phyloP scores from a whole-genome alignment of 192 early-diverging fungal genomes.

The Backusella parvicylindrica region DNA sequence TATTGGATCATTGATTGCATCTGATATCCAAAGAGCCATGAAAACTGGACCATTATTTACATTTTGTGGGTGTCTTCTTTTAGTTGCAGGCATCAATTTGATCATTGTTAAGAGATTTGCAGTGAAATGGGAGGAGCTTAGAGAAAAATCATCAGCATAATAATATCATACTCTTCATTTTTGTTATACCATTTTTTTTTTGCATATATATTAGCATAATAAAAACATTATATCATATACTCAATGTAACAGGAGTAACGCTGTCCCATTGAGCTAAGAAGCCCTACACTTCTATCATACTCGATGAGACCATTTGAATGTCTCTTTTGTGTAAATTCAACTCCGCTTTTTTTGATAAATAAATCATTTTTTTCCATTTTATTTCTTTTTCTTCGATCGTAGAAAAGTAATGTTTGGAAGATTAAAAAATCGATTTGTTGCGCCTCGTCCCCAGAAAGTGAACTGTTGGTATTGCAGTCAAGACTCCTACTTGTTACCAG shows the following conservation, averaged over 20 bases:
- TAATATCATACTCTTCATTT: neutral
- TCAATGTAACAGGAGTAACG: too few species aligned
- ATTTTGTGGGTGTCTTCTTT: slow-evolving; percentile 1
- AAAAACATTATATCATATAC: neutral
- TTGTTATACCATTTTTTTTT: neutral
- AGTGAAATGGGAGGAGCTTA: slow-evolving; percentile 5
- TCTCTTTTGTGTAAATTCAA: too few species aligned
- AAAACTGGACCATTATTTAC: slow-evolving; percentile 31
- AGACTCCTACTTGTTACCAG: neutral
- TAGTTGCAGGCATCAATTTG: neutral
- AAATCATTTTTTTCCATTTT: neutral
- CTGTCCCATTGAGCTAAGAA: too few species aligned
- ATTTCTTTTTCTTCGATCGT: neutral
- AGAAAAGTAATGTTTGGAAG: neutral
- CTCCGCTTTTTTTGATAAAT: too few species aligned
- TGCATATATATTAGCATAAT: neutral
- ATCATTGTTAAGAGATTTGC: neutral
- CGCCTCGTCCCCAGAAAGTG: neutral
- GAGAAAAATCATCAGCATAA: neutral
- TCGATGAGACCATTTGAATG: too few species aligned
- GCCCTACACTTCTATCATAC: too few species aligned
- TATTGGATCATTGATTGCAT: slow-evolving; percentile 33
- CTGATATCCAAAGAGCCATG: slow-evolving; percentile 17
- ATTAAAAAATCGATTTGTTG: neutral
- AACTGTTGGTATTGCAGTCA: neutral